Evolutionary conservation across 768 basidiomycete genomes (phyloP), one percentile per base, ranked within the genome.

Genomic region (Ramaria rubella): DNA sequence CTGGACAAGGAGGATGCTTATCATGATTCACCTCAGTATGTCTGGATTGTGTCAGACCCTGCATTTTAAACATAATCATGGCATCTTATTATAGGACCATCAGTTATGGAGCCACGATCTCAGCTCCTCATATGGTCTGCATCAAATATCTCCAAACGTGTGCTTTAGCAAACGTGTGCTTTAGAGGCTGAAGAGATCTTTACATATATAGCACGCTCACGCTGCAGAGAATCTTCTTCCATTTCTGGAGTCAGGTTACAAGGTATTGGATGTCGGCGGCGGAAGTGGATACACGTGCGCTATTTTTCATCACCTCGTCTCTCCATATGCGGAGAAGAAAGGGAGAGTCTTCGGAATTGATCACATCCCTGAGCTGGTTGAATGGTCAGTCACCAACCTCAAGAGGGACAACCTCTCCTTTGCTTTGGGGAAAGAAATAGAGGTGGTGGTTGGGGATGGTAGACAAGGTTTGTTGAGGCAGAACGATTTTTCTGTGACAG

Each of bases 91-190:
- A 33, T 63, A 89, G 88, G 67, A 59, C 76, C 17, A 93, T 94
- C 51, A 87, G 89, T 2, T 79, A 87, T 64, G 85, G 83, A 12
- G 94, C 94, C 14, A 99, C 95, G 0, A 97, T 99, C 60, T 91
- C 88, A 34, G 95, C 95, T 0, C 95, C 95, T 1, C 95, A 99
- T 67, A 98, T 98, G 94, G 88, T 86, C 52, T 23, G 38, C n/a
- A n/a, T n/a, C n/a, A n/a, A n/a, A n/a, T n/a, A n/a, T n/a, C n/a
- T n/a, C n/a, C n/a, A n/a, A n/a, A n/a, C n/a, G n/a, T n/a, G n/a
- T n/a, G n/a, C n/a, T n/a, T n/a, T n/a, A n/a, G n/a, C n/a, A n/a
- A n/a, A n/a, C n/a, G n/a, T n/a, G n/a, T n/a, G n/a, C n/a, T n/a
- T n/a, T 23, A 24, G 14, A 6, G 26, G 15, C 23, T 36, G 36